Conservation (phyloP, 306 rosid species). For the Casuarina cunninghamiana region DNA sequence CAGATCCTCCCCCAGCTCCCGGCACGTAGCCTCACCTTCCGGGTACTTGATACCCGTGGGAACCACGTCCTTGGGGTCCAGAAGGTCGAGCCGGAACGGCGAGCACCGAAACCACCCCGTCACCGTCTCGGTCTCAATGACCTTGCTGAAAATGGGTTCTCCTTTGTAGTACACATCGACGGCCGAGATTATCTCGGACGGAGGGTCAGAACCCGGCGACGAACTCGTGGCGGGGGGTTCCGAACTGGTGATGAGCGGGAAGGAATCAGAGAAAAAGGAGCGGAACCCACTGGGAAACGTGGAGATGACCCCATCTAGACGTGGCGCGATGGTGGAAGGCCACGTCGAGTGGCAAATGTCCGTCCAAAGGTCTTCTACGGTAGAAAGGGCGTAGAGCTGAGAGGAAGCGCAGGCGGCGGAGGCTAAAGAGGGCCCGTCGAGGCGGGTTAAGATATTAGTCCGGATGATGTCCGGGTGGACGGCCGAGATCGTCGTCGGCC, state of each 20-base stretch:
- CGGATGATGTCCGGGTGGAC: constrained; percentile 57
- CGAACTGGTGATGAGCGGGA: constrained; percentile 29
- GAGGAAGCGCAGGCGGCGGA: constrained; percentile 53
- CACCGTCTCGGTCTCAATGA: constrained; percentile 65
- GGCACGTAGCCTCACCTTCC: constrained; percentile 28
- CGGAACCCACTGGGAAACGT: constrained; percentile 48
- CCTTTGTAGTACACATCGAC: constrained; percentile 56
- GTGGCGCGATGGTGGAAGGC: constrained; percentile 65
- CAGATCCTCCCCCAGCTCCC: constrained; percentile 31
- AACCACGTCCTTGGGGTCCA: constrained; percentile 65
- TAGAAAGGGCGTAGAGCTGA: constrained; percentile 47
- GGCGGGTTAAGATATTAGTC: constrained; percentile 66
- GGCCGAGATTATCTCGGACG: constrained; percentile 54
- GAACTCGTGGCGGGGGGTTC: not conserved
- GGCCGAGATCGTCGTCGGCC: constrained; percentile 43
- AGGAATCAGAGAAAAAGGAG: constrained; percentile 68
- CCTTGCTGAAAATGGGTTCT: constrained; percentile 45
- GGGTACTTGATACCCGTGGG: constrained; percentile 42
- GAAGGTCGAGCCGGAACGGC: constrained; percentile 66
- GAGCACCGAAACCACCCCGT: constrained; percentile 73
- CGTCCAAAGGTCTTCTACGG: constrained; percentile 48
- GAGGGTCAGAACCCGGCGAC: constrained; percentile 4
- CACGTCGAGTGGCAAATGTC: constrained; percentile 61
- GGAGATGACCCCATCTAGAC: constrained; percentile 45
- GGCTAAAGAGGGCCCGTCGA: constrained; percentile 68